These are phyloP conservation scores for Friedmanniomyces simplex DNA, from an alignment of 495 filamentous ascomycete genomes.

Conservation along the genomic window DNA sequence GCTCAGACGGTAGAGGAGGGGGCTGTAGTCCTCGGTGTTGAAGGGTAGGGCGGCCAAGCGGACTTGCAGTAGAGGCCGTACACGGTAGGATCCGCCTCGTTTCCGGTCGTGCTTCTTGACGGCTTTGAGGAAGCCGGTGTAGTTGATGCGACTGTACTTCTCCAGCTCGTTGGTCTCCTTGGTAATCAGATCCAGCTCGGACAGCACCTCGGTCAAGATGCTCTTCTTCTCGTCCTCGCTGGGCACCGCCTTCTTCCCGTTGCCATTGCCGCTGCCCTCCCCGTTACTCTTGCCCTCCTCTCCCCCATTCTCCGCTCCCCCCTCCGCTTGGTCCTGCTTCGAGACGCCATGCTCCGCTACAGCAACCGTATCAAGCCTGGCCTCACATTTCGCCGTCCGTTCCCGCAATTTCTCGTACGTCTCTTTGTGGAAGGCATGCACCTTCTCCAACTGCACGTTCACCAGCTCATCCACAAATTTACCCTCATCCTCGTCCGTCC, in stretches of 20 bases:
- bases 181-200: conserved; percentile 75
- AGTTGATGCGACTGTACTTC: conserved; percentile 92
- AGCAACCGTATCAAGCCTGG: conserved; percentile 43
- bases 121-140: conserved; percentile 94
- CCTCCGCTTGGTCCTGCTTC: conserved; percentile 45
- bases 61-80: conserved; percentile 81
- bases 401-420: conserved; percentile 62
- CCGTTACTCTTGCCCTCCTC: conserved; percentile 16
- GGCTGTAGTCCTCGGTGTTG: conserved; percentile 90
- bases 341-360: conserved; percentile 40
- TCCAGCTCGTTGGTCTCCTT: conserved; percentile 87
- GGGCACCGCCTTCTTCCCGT: conserved; percentile 26
- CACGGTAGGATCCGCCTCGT: conserved; percentile 65
- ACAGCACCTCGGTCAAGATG: conserved; percentile 56
- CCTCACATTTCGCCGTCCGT: conserved; percentile 49
- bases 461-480: conserved; percentile 88
- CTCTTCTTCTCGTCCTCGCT: conserved; percentile 34
- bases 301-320: conserved; percentile 26
- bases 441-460: conserved; percentile 91
- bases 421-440: conserved; percentile 74
- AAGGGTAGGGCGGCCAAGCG: conserved; percentile 78
- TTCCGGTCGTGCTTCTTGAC: conserved; percentile 97
- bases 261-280: conserved; percentile 19
- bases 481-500: conserved; percentile 95
- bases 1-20: conserved; percentile 81